Conservation (phyloP, 2,329 filamentous ascomycete species). For the Trichoderma koningii region DNA sequence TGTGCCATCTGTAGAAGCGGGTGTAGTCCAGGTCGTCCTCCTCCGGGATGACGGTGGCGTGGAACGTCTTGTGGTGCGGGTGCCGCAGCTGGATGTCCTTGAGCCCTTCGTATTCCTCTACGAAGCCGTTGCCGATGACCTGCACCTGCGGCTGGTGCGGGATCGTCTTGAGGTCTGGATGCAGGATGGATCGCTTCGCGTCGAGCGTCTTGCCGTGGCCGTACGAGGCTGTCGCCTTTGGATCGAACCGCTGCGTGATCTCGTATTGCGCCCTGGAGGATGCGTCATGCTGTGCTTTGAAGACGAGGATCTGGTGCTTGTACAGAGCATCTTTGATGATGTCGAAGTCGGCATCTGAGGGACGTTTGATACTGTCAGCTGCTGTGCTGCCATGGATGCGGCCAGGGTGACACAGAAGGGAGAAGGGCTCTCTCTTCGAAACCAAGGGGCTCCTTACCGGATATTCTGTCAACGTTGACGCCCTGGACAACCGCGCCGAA, state of each 20-base stretch:
- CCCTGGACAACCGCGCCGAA: conserved; percentile 64
- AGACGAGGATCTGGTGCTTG: conserved; percentile 67
- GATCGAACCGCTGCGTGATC: conserved; percentile 74
- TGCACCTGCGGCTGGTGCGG: conserved; percentile 75
- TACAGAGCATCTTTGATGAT: conserved; percentile 67
- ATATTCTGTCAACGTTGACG: conserved; percentile 62
- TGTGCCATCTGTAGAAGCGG: conserved; percentile 76
- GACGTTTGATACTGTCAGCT: background rate
- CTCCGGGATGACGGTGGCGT: conserved; percentile 62
- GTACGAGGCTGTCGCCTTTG: conserved; percentile 62
- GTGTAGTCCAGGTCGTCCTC: conserved; percentile 53
- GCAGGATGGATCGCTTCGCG: conserved; percentile 63
- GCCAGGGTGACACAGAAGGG: background rate
- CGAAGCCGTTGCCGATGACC: conserved; percentile 74
- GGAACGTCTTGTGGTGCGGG: conserved; percentile 77
- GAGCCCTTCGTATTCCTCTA: conserved; percentile 70
- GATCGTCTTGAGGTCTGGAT: conserved; percentile 78
- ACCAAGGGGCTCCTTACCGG: conserved; percentile 49
- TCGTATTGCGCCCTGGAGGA: conserved; percentile 73
- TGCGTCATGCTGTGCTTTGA: conserved; percentile 66
- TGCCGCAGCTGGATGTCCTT: conserved; percentile 68
- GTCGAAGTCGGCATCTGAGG: conserved; percentile 62
- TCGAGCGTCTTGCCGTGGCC: conserved; percentile 77
- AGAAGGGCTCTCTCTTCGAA: conserved; percentile 29
- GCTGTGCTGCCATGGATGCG: background rate